Evolutionary conservation across 2,329 filamentous ascomycete genomes (phyloP).

Genomic region (Diaporthe citri): DNA sequence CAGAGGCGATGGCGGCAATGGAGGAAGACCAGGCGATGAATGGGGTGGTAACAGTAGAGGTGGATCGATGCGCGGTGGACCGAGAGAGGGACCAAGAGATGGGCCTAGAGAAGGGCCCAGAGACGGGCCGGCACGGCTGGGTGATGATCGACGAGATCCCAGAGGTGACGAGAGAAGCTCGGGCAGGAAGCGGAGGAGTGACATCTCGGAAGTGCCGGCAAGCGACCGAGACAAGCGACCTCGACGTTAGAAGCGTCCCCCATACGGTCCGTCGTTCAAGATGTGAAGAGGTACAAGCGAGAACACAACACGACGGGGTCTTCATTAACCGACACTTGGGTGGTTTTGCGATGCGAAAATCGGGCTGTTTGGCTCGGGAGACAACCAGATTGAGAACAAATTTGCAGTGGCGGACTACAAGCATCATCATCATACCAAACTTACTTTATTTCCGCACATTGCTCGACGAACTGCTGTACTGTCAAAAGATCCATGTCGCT

Average conservation of each 20-base stretch:
- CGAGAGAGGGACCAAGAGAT: conserved; percentile 51
- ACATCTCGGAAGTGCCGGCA: conserved; percentile 55
- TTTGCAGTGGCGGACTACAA: conserved; percentile 27
- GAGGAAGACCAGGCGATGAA: conserved; percentile 49
- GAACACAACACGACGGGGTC: neutral
- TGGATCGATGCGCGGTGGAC: conserved; percentile 51
- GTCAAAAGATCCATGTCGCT: conserved; percentile 19
- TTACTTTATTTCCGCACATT: conserved; percentile 22
- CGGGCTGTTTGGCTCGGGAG: conserved; percentile 9
- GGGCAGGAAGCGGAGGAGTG: conserved; percentile 60
- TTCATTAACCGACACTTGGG: neutral
- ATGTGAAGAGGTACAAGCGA: conserved; percentile 4
- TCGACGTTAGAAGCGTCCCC: conserved; percentile 56
- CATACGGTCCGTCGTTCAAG: conserved; percentile 5
- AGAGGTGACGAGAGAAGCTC: conserved; percentile 51
- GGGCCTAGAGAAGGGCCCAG: conserved; percentile 52
- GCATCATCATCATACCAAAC: conserved; percentile 8
- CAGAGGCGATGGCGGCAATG: conserved; percentile 48
- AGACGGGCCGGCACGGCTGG: conserved; percentile 46
- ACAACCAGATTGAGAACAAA: conserved; percentile 32
- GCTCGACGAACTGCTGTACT: conserved; percentile 26
- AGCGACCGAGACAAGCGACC: conserved; percentile 67
- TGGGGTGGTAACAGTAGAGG: conserved; percentile 52
- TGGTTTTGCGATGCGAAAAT: conserved; percentile 16
- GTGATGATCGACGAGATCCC: conserved; percentile 49